Evolutionary conservation across 2,329 filamentous ascomycete genomes (phyloP).

Genomic region (Paraphoma sp.): DNA sequence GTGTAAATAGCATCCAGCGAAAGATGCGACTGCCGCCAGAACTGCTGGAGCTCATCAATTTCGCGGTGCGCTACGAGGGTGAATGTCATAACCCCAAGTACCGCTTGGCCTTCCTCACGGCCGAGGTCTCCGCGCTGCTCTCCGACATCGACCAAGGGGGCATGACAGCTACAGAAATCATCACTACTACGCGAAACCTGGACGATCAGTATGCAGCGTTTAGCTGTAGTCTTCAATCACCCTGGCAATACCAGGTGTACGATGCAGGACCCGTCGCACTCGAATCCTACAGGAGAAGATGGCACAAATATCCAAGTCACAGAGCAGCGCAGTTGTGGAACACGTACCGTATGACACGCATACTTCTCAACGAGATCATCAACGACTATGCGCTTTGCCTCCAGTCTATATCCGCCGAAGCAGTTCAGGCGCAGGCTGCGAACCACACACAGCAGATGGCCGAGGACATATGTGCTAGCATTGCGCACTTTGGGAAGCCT

Average conservation of each 20-base stretch:
- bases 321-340: constrained; percentile 22
- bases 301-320: constrained; percentile 15
- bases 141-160: constrained; percentile 4
- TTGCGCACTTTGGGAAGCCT: constrained; percentile 11
- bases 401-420: not conserved
- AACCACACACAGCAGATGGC: constrained; percentile 8
- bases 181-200: constrained; percentile 5
- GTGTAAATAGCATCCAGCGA: constrained; percentile 12
- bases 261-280: not conserved
- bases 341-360: constrained; percentile 22
- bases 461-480: constrained; percentile 14
- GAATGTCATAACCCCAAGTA: constrained; percentile 4
- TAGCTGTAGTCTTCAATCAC: not conserved
- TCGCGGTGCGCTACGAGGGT: not conserved
- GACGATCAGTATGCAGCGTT: constrained; percentile 10
- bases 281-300: not conserved
- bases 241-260: not conserved
- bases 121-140: constrained; percentile 6
- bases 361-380: constrained; percentile 21
- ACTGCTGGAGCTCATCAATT: constrained; percentile 7
- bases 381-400: constrained; percentile 3
- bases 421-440: not conserved
- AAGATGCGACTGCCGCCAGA: constrained; percentile 8
- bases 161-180: constrained; percentile 3
- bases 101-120: constrained; percentile 5